Evolutionary conservation across 2,329 filamentous ascomycete genomes (phyloP).

Genomic region (Meredithiella fracta): DNA sequence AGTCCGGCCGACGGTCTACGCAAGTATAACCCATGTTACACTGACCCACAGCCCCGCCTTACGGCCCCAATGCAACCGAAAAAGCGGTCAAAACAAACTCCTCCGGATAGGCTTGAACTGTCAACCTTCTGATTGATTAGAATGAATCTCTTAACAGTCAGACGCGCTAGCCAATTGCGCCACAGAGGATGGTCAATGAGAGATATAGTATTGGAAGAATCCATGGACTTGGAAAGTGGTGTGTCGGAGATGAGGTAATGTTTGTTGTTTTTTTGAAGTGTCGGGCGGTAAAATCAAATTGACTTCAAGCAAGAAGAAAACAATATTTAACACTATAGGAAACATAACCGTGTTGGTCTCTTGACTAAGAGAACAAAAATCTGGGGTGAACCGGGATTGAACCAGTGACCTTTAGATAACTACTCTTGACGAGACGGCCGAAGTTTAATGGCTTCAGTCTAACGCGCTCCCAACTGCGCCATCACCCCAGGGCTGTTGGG

Average conservation of each 20-base stretch:
- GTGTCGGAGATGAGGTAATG: too few relatives aligned
- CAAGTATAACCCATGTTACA: too few relatives aligned
- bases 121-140: conserved; percentile 1
- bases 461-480: conserved; percentile 1
- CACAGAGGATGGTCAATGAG: conserved; percentile 20
- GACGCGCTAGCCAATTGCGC: conserved; percentile 40
- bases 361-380: not conserved
- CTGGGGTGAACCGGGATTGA: not conserved
- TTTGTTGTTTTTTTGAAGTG: too few relatives aligned
- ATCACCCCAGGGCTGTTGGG: not conserved
- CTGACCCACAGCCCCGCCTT: too few relatives aligned
- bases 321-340: too few relatives aligned
- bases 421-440: not conserved
- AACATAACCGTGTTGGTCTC: too few relatives aligned
- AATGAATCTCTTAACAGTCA: conserved; percentile 31
- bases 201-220: not conserved
- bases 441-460: not conserved
- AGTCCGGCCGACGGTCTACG: too few relatives aligned
- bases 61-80: not conserved
- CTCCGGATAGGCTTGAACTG: conserved; percentile 1
- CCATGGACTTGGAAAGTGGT: not conserved
- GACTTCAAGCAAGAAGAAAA: too few relatives aligned
- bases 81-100: not conserved
- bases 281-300: not conserved
- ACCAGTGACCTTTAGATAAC: not conserved